Evolutionary conservation across 768 basidiomycete species (phyloP), one percentile per base, ranked within the genome.

Genomic region (Tylopilus vinaceipallidus): DNA sequence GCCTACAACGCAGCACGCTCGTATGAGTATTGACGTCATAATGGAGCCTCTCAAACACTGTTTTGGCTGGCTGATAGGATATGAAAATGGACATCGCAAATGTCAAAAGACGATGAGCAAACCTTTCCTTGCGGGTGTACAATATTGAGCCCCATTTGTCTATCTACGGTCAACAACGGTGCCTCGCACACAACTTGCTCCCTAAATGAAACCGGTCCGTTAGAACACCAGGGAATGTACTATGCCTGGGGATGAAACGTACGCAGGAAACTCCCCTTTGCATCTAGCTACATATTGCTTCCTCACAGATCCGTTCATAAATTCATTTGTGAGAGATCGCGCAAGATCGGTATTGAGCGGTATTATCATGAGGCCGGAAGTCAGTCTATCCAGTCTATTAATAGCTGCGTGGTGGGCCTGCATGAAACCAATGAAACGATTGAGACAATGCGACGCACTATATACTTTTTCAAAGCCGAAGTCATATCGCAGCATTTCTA

Each of bases 71-170:
- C 91, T 97, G 58, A 27, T 33, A 20, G 17, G 1, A 45, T 47
- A 32, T 17, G n/a, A 17, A 16, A 29, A 27, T 30, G 6, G 16
- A 12, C 19, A 48, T 24, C 7, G 20, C 16, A 27, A 13, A 22
- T 7, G 26, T 4, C 19, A 4, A 47, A 7, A 11, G 3, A 30
- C 9, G 34, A 22, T 22, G 27, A 16, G 42, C 70, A 32, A 60
- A 91, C 93, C 78, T 98, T 94, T 36, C 97, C 97, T 49, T 95
- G 84, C 0, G 95, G 92, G 62, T 97, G 92, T 14, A 98, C 91
- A 44, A 98, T 87, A 53, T 98, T 98, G 39, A 99, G 70, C 4
- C 97, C 97, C 85, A 98, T 94, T 64, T 98, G 95, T 44, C 94
- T 79, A 69, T 99, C 97, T 1, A 98, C 84, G 0, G 93, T 94